Base-by-base conservation (phyloP, 2,329 filamentous ascomycete genomes). In the Fusarium burgessii region DNA sequence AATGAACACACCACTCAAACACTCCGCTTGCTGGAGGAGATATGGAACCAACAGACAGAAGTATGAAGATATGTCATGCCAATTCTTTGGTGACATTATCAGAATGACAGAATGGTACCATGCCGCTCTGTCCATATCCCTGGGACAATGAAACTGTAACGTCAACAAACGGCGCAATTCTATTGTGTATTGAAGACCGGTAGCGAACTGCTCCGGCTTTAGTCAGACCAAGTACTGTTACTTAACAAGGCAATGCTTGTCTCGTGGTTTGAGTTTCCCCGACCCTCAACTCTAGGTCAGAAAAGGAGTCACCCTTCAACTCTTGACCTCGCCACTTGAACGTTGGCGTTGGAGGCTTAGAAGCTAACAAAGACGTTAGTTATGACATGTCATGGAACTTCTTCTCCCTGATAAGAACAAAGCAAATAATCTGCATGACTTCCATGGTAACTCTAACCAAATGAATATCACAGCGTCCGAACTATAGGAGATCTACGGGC, bases 281-380 rank as follows among this genome's bases (percentile, higher is more conserved):
- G 36, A 35, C 54, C 18, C 49, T 41, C 45, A 49, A 35, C 17
- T n/a, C 32, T 27, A 38, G 47, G 47, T 41, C 36, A n/a, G 32
- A 52, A 63, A 45, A 62, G 67, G 67, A 70, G 68, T 62, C 45
- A 38, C 46, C 60, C 54, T 43, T 32, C n/a, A 25, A 29, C 15
- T 65, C 23, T 50, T 43, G 32, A 58, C 35, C 60, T 58, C 27
- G 23, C 55, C 45, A 58, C 55, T 58, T 29, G 11, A 27, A n/a
- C 32, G 29, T 57, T 57, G 41, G 32, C 35, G 33, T 58, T 52
- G 27, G 45, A 52, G 25, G 18, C 38, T 25, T 25, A 57, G 32
- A 45, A 52, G 47, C 46, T 47, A 47, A 17, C 35, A 18, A 36
- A 57, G 36, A 45, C 59, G 47, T 47, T 64, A 36, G 38, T 55